Evolutionary conservation across 495 filamentous ascomycete genomes (phyloP), one percentile per base, ranked within the genome.

Genomic region (Aspergillus coremiiformis): DNA sequence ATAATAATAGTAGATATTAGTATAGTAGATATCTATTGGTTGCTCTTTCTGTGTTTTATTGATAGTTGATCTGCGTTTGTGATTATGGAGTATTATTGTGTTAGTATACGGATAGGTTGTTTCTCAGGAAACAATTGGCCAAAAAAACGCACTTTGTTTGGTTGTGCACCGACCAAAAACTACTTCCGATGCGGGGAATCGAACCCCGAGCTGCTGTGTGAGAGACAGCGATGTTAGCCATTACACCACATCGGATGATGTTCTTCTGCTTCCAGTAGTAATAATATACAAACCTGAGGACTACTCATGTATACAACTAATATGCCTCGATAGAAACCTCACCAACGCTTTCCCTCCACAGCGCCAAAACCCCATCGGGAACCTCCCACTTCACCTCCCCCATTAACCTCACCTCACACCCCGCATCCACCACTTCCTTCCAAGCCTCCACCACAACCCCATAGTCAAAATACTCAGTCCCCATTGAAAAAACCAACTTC

Each of bases 131-230:
- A n/a, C n/a, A n/a, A n/a, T n/a, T n/a, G n/a, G n/a, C n/a, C n/a
- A n/a, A n/a, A n/a, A n/a, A n/a, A n/a, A n/a, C n/a, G n/a, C n/a
- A n/a, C n/a, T n/a, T n/a, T n/a, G n/a, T n/a, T n/a, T n/a, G n/a
- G n/a, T n/a, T n/a, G n/a, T n/a, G n/a, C n/a, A n/a, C n/a, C n/a
- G 2, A 30, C 8, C 8, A 30, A 30, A 11, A 30, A 30, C 8
- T 30, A 11, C 7, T 48, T 64, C 61, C 61, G 61, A 64, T 55
- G 46, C 50, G 59, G 62, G 62, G 62, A 65, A 65, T 65, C 62
- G 62, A 65, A 65, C 62, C 62, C 62, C 59, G 50, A 53, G 62
- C 62, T 65, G 63, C 58, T 44, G 60, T 61, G 60, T 66, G 60
- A 63, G 54, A 63, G 58, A 61, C 57, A 47, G 56, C 60, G 54